Conservation (phyloP, 2,329 filamentous ascomycete species). For the Apiospora sp. region DNA sequence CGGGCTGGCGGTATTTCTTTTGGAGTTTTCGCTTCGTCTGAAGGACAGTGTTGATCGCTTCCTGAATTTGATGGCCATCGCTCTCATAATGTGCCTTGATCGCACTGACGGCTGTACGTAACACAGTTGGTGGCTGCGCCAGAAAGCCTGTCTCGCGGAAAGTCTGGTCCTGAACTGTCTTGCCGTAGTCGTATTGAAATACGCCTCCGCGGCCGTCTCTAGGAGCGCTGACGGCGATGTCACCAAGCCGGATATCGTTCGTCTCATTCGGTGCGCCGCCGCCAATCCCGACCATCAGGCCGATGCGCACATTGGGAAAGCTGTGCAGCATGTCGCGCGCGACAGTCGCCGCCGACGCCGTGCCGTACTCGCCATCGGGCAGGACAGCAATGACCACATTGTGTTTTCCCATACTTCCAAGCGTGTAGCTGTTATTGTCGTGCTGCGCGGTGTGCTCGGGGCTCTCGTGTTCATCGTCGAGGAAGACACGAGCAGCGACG, state of each 20-base stretch:
- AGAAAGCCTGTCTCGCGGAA: conserved; percentile 28
- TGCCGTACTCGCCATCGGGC: conserved; percentile 39
- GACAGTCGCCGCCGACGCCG: conserved; percentile 35
- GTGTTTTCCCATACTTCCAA: conserved; percentile 43
- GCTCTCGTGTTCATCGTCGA: conserved; percentile 47
- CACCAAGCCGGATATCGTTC: conserved; percentile 43
- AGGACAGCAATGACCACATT: conserved; percentile 46
- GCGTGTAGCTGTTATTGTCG: conserved; percentile 42
- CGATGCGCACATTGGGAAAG: conserved; percentile 39
- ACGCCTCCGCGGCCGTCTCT: conserved; percentile 34
- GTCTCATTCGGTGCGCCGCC: conserved; percentile 33
- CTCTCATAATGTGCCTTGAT: conserved; percentile 2
- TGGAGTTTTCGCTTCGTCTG: background rate
- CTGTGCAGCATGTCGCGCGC: conserved; percentile 38
- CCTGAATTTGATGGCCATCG: background rate
- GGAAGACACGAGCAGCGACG: conserved; percentile 47
- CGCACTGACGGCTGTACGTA: conserved; percentile 30
- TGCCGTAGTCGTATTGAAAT: conserved; percentile 45
- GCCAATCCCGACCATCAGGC: conserved; percentile 45
- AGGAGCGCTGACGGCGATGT: conserved; percentile 42
- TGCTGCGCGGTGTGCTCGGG: conserved; percentile 35
- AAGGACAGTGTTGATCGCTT: conserved; percentile 20
- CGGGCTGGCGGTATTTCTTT: background rate
- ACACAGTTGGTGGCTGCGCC: conserved; percentile 23
- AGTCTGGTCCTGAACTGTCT: conserved; percentile 33